Evolutionary conservation across 2,329 filamentous ascomycete species (phyloP), one percentile per base, ranked within the genome.

Genomic region (Colletotrichum melonis): DNA sequence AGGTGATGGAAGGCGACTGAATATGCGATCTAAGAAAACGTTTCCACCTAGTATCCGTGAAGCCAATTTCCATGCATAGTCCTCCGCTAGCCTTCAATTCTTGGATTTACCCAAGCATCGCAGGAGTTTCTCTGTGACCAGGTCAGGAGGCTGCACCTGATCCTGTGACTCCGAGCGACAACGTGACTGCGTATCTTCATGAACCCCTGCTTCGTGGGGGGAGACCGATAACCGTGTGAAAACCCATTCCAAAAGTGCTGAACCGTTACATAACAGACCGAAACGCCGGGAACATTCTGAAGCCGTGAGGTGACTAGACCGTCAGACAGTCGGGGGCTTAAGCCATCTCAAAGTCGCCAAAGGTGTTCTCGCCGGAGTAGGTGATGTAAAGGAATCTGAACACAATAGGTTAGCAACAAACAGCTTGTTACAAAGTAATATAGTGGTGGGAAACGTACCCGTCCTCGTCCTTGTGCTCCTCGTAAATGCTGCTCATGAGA

Each of bases 321-420:
- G 35, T 70, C 71, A 72, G 69, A 72, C 72, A 52, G 55, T 67
- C 42, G 54, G 30, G 63, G 64, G 73, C 67, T 82, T 80, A 86
- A 66, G 78, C 81, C 72, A 81, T 80, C 80, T 87, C 81, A 75
- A 84, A 83, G 55, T 76, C 82, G 81, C 97, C 97, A 82, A 99
- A 99, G 68, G 97, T 99, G 90, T 98, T 99, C 91, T 98, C 97
- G 86, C 97, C 97, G 63, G 96, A 98, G 90, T 98, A 98, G 79
- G 96, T 98, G 87, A 99, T 99, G 89, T 99, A 99, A 74, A 99
- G 90, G 89, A 98, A 98, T 63, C 94, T 95, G 80, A 65, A 42
- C 28, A 6, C 7, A 28, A 22, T 3, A 32, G 0, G 32, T 75
- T 19, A 75, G 71, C 58, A 59, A 19, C 26, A 11, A 38, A 30